Conservation (phyloP, 2,329 filamentous ascomycete genomes). For the Colletotrichum kahawae region DNA sequence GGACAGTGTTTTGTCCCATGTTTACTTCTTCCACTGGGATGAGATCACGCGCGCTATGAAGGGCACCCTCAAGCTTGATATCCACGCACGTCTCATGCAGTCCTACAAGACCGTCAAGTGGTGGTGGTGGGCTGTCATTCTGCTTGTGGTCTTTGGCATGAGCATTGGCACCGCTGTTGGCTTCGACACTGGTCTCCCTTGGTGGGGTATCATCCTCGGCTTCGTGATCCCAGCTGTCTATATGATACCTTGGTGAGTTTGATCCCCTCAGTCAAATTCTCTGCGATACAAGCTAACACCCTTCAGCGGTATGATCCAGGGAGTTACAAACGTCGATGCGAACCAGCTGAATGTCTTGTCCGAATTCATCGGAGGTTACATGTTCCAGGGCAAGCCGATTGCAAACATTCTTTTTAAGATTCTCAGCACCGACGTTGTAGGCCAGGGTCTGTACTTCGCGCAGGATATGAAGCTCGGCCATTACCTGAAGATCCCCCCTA, state of each 20-base stretch:
- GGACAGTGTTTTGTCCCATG: constrained; percentile 44
- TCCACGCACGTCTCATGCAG: constrained; percentile 60
- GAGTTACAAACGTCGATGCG: constrained; percentile 46
- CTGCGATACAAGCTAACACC: not conserved
- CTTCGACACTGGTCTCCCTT: constrained; percentile 59
- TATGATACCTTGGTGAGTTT: constrained; percentile 51
- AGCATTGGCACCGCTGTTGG: constrained; percentile 46
- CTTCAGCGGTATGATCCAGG: constrained; percentile 41
- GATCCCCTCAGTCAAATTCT: not conserved
- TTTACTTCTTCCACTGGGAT: constrained; percentile 41
- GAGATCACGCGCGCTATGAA: constrained; percentile 39
- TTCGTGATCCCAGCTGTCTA: constrained; percentile 44
- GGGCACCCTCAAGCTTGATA: constrained; percentile 15
- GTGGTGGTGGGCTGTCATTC: constrained; percentile 62
- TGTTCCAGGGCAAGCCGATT: constrained; percentile 39
- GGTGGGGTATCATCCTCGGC: constrained; percentile 56
- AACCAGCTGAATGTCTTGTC: constrained; percentile 41
- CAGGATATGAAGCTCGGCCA: constrained; percentile 54
- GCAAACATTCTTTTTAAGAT: constrained; percentile 44
- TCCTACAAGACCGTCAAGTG: constrained; percentile 61
- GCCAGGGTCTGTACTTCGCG: constrained; percentile 44
- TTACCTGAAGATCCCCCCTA: constrained; percentile 62
- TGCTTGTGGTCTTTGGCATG: constrained; percentile 40
- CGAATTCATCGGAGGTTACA: constrained; percentile 49
- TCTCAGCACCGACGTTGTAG: constrained; percentile 36